Conservation (phyloP, 2,329 filamentous ascomycete species). For the Bertia moriformis region DNA sequence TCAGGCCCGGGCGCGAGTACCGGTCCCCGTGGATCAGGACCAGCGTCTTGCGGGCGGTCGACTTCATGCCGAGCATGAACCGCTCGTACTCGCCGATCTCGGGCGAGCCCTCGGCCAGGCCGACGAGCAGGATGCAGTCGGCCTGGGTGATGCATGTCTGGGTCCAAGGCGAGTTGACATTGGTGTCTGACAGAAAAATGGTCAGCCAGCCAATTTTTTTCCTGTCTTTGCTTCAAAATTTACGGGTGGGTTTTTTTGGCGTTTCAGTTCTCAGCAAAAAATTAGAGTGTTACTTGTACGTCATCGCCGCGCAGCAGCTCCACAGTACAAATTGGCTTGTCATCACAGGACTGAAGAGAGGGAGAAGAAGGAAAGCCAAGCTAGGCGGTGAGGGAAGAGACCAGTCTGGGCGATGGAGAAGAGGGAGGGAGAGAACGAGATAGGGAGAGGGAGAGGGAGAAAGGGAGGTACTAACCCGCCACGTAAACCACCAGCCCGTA, state of each 20-base stretch:
- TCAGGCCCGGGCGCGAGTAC: slow-evolving; percentile 72
- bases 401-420: too few species aligned
- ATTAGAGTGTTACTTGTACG: slow-evolving; percentile 36
- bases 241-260: too few species aligned
- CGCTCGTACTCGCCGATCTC: slow-evolving; percentile 91
- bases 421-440: too few species aligned
- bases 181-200: slow-evolving; percentile 55
- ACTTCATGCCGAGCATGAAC: slow-evolving; percentile 92
- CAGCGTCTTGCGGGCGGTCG: slow-evolving; percentile 82
- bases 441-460: not conserved
- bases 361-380: slow-evolving; percentile 5
- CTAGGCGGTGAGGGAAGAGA: too few species aligned
- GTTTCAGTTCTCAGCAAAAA: slow-evolving; percentile 47
- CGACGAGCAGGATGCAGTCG: slow-evolving; percentile 87
- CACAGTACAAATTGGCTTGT: slow-evolving; percentile 6
- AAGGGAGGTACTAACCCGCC: slow-evolving; percentile 40
- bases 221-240: too few species aligned
- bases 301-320: slow-evolving; percentile 8
- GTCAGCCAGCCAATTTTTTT: too few species aligned
- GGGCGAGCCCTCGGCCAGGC: slow-evolving; percentile 76
- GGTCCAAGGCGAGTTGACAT: slow-evolving; percentile 93
- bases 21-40: slow-evolving; percentile 80
- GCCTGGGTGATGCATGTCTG: slow-evolving; percentile 95
- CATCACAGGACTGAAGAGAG: not conserved
- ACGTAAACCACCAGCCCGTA: slow-evolving; percentile 92